Evolutionary conservation across 495 filamentous ascomycete genomes (phyloP), one percentile per base, ranked within the genome.

Genomic region (Cairneyella variabilis): DNA sequence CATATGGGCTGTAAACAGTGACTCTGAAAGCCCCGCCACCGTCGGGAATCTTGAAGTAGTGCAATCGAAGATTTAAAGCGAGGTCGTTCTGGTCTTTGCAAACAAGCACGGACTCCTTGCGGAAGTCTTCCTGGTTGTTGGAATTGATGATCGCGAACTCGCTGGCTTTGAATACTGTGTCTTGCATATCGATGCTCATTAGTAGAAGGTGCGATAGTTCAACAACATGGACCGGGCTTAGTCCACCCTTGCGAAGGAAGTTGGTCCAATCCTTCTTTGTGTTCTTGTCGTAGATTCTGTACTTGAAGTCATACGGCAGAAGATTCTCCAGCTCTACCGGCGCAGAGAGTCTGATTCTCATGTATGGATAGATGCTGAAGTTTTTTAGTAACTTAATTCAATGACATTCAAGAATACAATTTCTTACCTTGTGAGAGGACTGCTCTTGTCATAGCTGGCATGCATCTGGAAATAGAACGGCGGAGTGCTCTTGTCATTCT

Each of bases 181-280:
- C 95, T 69, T 98, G 87, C 83, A 98, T 84, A 64, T 97, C 89
- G 60, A 97, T 79, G 61, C 91, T 97, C 60, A 98, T 76, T 22
- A 97, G 71, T 7, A 98, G 75, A 17, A 97, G 78, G 69, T 97
- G 93, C 16, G 93, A 96, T 2, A 97, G 71, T 67, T 97, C 92
- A 36, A 97, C 90, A 7, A 97, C 91, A 70, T 98, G 93, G 2
- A 97, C 91, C 0, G 93, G 93, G 66, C 93, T 97, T 41, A 96
- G 85, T 18, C 93, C 93, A 9, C 93, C 93, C 68, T 95, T 97
- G 47, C 93, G 79, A 18, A 98, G 69, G 73, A 98, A 98, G 64
- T 98, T 98, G 0, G 91, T 92, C 93, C 95, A 98, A 67, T 98
- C 92, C 65, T 95, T 93, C 72, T 88, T 91, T 0, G 90, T 97